Evolutionary conservation across 1,139 yeast species (phyloP).

Genomic region (Zygoascus sp.): DNA sequence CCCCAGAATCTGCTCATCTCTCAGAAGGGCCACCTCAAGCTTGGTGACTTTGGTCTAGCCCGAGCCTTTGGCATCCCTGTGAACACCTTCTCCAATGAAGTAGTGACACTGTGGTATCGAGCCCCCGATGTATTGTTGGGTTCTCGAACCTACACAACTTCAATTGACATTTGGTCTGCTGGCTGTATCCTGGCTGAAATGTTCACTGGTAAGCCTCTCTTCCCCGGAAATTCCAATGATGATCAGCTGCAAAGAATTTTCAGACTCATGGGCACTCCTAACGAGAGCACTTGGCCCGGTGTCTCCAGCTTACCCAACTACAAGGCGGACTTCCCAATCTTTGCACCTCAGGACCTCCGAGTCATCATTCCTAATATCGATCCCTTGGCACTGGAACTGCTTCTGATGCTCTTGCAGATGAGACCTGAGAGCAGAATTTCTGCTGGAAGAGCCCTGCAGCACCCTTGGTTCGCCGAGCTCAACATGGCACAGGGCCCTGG

Average conservation of each 20-base stretch:
- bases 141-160: conserved; percentile 88
- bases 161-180: conserved; percentile 98
- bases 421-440: conserved; percentile 88
- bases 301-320: conserved; percentile 82
- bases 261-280: conserved; percentile 94
- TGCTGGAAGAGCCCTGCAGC: conserved; percentile 88
- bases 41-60: conserved; percentile 97
- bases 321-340: conserved; percentile 70
- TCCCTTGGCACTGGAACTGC: conserved; percentile 70
- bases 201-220: conserved; percentile 96
- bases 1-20: conserved; percentile 91
- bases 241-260: conserved; percentile 88
- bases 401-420: conserved; percentile 77
- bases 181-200: conserved; percentile 98
- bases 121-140: conserved; percentile 98
- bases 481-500: conserved; percentile 11
- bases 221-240: conserved; percentile 94
- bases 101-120: conserved; percentile 96
- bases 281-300: conserved; percentile 94
- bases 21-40: conserved; percentile 80
- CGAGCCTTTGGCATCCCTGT: conserved; percentile 98
- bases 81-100: conserved; percentile 94
- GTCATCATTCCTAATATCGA: conserved; percentile 72
- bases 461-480: conserved; percentile 92
- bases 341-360: conserved; percentile 79